These are phyloP conservation scores for Amanita fuliginea DNA, from an alignment of 768 basidiomycete genomes.

Conservation along the genomic window DNA sequence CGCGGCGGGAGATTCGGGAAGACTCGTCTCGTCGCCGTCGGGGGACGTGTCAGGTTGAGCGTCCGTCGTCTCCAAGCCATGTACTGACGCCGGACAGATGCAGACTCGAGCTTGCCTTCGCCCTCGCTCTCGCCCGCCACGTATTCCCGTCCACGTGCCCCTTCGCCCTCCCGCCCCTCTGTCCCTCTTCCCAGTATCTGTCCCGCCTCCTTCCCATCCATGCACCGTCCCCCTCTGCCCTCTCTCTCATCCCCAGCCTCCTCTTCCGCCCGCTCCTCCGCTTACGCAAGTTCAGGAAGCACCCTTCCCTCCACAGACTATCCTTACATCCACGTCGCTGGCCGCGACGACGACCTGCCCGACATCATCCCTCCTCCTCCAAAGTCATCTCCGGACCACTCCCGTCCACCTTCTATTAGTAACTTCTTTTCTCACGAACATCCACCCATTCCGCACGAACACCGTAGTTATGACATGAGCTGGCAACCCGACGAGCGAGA, in stretches of 20 bases:
- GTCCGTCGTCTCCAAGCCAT: background rate
- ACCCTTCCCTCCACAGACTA: slow-evolving; percentile 49
- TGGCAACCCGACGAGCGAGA: slow-evolving; percentile 73
- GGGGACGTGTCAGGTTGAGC: background rate
- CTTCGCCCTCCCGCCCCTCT: slow-evolving; percentile 16
- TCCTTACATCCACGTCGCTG: slow-evolving; percentile 54
- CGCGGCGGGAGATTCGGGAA: no score
- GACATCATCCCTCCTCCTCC: slow-evolving; percentile 54
- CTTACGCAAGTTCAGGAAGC: slow-evolving; percentile 66
- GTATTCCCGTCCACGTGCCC: slow-evolving; percentile 26
- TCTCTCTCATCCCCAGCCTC: slow-evolving; percentile 64
- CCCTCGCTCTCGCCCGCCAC: slow-evolving; percentile 16
- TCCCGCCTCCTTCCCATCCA: slow-evolving; percentile 26
- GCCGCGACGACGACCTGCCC: slow-evolving; percentile 45
- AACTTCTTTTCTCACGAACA: slow-evolving; percentile 28
- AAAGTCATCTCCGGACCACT: slow-evolving; percentile 51
- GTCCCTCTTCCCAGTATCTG: slow-evolving; percentile 5
- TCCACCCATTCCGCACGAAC: slow-evolving; percentile 40
- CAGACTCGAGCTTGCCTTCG: slow-evolving; percentile 11
- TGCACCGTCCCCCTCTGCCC: slow-evolving; percentile 45
- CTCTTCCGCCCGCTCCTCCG: slow-evolving; percentile 67
- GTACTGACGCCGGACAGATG: background rate
- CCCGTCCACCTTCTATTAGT: slow-evolving; percentile 59
- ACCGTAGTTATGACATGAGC: slow-evolving; percentile 65
- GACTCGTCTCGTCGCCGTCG: no score